Conservation (phyloP, 768 basidiomycete species). For the Mrakia blollopis region DNA sequence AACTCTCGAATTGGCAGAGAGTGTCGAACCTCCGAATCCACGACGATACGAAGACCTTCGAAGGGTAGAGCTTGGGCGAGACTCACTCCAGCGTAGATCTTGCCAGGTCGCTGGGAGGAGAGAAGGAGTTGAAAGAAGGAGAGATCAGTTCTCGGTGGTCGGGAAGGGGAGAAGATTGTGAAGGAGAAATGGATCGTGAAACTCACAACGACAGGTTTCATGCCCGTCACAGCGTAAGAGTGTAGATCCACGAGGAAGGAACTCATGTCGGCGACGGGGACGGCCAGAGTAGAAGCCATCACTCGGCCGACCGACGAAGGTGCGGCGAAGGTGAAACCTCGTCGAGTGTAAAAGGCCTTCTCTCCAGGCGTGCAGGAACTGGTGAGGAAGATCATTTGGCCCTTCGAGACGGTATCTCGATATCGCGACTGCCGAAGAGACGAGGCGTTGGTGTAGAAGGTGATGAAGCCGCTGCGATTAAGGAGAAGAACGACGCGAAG, state of each 20-base stretch:
- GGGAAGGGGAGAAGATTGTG: no score
- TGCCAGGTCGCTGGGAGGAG: conserved; percentile 35
- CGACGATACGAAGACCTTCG: conserved; percentile 43
- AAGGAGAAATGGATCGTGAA: no score
- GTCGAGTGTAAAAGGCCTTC: conserved; percentile 40
- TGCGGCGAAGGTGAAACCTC: conserved; percentile 44
- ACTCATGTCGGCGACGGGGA: conserved; percentile 40
- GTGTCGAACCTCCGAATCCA: conserved; percentile 40
- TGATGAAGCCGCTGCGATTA: conserved; percentile 6
- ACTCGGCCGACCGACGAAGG: conserved; percentile 39
- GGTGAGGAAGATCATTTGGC: conserved; percentile 45
- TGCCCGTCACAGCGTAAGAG: conserved; percentile 39
- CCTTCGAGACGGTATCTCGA: conserved; percentile 42
- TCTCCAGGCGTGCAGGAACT: conserved; percentile 37
- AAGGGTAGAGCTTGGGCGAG: conserved; percentile 45
- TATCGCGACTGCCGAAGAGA: background rate
- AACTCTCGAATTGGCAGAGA: conserved; percentile 44
- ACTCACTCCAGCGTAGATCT: conserved; percentile 42
- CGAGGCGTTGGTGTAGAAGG: conserved; percentile 6
- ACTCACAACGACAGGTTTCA: conserved; percentile 30
- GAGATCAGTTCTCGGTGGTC: no score
- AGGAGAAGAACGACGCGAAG: background rate
- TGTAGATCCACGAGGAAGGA: conserved; percentile 41
- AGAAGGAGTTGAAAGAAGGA: no score
- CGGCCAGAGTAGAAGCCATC: conserved; percentile 41